Conservation (phyloP, 805 yeast species). For the Candida hispaniensis region DNA sequence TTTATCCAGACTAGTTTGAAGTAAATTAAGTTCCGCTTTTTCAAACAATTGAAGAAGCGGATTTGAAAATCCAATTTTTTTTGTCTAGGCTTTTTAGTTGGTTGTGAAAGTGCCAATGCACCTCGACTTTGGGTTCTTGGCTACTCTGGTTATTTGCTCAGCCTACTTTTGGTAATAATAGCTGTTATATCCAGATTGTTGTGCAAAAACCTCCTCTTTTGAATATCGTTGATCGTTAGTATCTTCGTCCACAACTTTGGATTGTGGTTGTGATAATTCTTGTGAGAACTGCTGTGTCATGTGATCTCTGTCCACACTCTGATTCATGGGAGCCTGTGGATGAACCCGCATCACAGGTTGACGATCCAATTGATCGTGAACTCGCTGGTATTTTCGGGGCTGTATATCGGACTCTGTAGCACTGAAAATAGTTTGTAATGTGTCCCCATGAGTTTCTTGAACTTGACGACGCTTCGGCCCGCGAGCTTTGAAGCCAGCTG, state of each 20-base stretch:
- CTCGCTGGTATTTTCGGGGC: constrained; percentile 14
- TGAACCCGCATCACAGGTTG: constrained; percentile 14
- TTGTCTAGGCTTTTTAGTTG: too few species aligned
- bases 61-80: too few species aligned
- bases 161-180: constrained; percentile 15
- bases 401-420: constrained; percentile 6
- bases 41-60: too few species aligned
- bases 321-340: constrained; percentile 15
- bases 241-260: background rate
- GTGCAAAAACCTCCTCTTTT: constrained; percentile 9
- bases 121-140: too few species aligned
- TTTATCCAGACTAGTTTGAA: too few species aligned
- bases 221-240: background rate
- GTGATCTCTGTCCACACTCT: constrained; percentile 15
- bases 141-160: too few species aligned
- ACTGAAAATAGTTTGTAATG: constrained; percentile 11
- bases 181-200: constrained; percentile 11
- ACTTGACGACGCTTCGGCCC: constrained; percentile 11
- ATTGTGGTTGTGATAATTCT: constrained; percentile 13
- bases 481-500: constrained; percentile 37
- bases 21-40: too few species aligned
- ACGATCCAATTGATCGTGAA: constrained; percentile 12
- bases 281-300: constrained; percentile 14
- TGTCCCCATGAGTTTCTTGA: constrained; percentile 12
- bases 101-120: too few species aligned